Conservation (phyloP, 371 early-diverging fungal genomes). For the Apophysomyces variabilis region DNA sequence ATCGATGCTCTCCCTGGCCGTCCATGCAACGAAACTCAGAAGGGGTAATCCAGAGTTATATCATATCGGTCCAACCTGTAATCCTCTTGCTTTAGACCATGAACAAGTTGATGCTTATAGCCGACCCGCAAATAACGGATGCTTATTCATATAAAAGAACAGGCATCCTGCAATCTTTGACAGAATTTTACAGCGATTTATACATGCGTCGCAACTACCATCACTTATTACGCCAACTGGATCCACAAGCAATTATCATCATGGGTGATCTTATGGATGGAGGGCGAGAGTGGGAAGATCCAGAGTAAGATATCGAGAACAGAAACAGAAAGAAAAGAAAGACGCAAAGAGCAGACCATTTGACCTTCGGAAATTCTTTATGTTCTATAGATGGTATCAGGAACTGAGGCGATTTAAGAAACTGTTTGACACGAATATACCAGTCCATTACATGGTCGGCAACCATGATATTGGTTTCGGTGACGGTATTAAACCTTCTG, state of each 20-base stretch:
- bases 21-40: neutral
- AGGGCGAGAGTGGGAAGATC: constrained; percentile 78
- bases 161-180: constrained; percentile 52
- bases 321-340: neutral
- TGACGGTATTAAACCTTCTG: constrained; percentile 55
- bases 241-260: constrained; percentile 73
- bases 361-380: neutral
- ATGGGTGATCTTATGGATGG: constrained; percentile 93
- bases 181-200: constrained; percentile 81
- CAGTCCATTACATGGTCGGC: constrained; percentile 66
- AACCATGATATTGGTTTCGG: constrained; percentile 96
- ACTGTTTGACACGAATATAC: constrained; percentile 30
- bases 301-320: constrained; percentile 30
- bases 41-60: constrained; percentile 5
- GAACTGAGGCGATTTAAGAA: constrained; percentile 34
- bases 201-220: constrained; percentile 85
- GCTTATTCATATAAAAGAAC: constrained; percentile 75
- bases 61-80: neutral
- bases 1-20: constrained; percentile 28
- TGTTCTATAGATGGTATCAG: constrained; percentile 13
- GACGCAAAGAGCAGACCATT: neutral
- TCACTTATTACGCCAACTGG: constrained; percentile 41
- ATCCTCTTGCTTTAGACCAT: constrained; percentile 3
- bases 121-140: constrained; percentile 95
- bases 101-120: constrained; percentile 60